Evolutionary conservation across 1,284 basidiomycete genomes (phyloP), one percentile per base, ranked within the genome.

Genomic region (Apiotrichum laibachii): DNA sequence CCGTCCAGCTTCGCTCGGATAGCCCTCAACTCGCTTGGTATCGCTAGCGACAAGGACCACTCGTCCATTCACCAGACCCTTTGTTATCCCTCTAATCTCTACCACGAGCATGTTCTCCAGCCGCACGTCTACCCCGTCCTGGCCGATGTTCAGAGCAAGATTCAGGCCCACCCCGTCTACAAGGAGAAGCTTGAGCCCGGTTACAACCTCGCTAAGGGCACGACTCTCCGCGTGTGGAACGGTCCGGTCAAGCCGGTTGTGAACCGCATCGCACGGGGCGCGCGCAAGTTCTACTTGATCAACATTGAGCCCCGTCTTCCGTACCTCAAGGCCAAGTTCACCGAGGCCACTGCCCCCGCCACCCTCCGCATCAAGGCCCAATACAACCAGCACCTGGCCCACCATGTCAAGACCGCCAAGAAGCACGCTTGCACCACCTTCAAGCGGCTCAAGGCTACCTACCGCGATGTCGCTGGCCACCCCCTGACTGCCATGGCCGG

Each of bases 21-120:
- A 49, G 62, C 72, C 21, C 65, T 72, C n/a, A 61, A 64, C 19
- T 66, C 70, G 6, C 59, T 76, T 15, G 73, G 72, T 10, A 62
- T 72, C 13, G 45, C 50, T 19, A 56, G 57, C 26, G 33, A 56
- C 35, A 19, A 42, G 49, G 22, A 46, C 18, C 63, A 69, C 44
- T 67, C 68, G 11, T 26, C 59, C 21, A 61, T 71, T 0, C 73
- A 75, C 53, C 56, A 71, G 51, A 66, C 67, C 0, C 62, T 77
- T 26, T 77, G 75, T 52, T 75, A 76, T 60, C 75, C 75, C 10
- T 58, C 75, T 26, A 73, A 76, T 60, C 65, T 71, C 16, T 77
- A 77, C 59, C 69, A 72, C 50, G 52, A 59, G 8, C 61, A 68
- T 19, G 62, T 77, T 39, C 67, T 77, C 31, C 56, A 71, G 51